A percentile compares a stretch with the other conserved stretches of the same genome.
Conservation (phyloP, 192 early-diverging fungal genomes). For the Rhizoclosmatium sp. region DNA sequence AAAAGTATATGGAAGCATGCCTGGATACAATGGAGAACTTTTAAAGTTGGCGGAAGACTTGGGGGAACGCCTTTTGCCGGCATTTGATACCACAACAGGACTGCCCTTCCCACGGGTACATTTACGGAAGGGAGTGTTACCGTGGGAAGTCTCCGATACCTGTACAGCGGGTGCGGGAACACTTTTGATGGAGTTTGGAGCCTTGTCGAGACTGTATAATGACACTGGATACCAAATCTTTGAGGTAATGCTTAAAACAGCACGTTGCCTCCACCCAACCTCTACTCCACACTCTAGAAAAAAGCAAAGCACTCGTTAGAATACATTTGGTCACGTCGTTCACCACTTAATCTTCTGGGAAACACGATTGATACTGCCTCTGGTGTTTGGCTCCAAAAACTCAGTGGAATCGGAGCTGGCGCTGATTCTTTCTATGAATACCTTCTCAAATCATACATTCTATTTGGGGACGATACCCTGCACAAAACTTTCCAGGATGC, state of each 20-base stretch:
- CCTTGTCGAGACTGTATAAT: slow-evolving; percentile 77
- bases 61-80: slow-evolving; percentile 84
- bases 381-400: slow-evolving; percentile 75
- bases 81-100: slow-evolving; percentile 83
- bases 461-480: slow-evolving; percentile 76
- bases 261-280: slow-evolving; percentile 1
- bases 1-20: slow-evolving; percentile 62
- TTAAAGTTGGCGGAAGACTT: slow-evolving; percentile 80
- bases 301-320: slow-evolving; percentile 63
- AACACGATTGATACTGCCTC: slow-evolving; percentile 79
- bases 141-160: slow-evolving; percentile 73
- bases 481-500: slow-evolving; percentile 76
- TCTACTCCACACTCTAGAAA: not conserved
- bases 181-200: slow-evolving; percentile 91
- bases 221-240: slow-evolving; percentile 73
- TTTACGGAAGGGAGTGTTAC: slow-evolving; percentile 68
- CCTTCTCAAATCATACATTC: slow-evolving; percentile 84
- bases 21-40: slow-evolving; percentile 81
- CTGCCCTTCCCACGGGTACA: slow-evolving; percentile 83
- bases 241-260: slow-evolving; percentile 60
- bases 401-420: slow-evolving; percentile 86
- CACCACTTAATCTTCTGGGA: slow-evolving; percentile 80
- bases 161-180: slow-evolving; percentile 80
- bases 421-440: slow-evolving; percentile 94
- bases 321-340: slow-evolving; percentile 80